phyloP scores from a whole-genome alignment of 495 filamentous ascomycete species.

The Tuber aestivum region DNA sequence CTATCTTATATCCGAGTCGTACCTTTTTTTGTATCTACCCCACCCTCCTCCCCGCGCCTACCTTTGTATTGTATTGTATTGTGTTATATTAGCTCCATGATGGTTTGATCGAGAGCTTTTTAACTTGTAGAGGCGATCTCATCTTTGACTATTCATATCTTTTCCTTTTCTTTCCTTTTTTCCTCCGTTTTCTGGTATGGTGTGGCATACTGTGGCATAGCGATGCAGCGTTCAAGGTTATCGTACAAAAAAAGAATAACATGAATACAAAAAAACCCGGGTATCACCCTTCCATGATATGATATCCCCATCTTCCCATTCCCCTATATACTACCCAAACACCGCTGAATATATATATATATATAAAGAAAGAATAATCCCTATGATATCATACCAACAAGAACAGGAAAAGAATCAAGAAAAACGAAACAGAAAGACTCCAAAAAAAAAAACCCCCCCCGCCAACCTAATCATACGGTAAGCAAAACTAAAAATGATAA shows the following conservation, averaged over 20 bases:
- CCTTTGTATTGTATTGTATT: too few species aligned
- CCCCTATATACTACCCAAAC: neutral
- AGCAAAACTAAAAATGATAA: constrained; percentile 2
- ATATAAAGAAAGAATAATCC: too few species aligned
- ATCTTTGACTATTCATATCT: too few species aligned
- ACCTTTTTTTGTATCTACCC: too few species aligned
- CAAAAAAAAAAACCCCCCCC: constrained; percentile 3
- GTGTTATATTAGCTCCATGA: neutral
- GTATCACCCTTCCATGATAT: neutral
- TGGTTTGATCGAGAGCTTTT: neutral
- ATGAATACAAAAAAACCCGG: neutral
- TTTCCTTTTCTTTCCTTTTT: neutral
- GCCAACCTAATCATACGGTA: constrained; percentile 15
- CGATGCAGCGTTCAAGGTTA: neutral
- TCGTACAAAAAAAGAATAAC: neutral
- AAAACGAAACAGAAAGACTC: constrained; percentile 10
- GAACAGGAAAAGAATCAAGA: neutral
- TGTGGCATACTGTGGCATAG: neutral
- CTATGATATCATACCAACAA: too few species aligned
- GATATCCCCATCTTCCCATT: neutral
- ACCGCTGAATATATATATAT: too few species aligned
- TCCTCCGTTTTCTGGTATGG: neutral
- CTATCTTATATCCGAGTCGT: too few species aligned
- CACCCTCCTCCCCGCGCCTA: too few species aligned
- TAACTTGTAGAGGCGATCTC: neutral